phyloP scores from a whole-genome alignment of 1,139 yeast species.

The Pichia sp. region DNA sequence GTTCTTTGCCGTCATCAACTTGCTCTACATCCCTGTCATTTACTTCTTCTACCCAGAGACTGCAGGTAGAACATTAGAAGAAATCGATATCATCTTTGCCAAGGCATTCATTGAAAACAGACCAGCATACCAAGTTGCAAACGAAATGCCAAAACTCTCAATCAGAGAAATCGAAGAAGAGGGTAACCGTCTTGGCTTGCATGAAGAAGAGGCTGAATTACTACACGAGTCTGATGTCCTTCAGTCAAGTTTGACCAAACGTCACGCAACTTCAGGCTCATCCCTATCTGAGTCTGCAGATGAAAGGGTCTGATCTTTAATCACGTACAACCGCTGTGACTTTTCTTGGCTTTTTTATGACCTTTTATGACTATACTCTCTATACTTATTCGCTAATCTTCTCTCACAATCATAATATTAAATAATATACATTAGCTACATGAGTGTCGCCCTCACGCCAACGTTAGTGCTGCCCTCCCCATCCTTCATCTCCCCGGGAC shows the following conservation, averaged over 20 bases:
- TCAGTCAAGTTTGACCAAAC: too few species aligned
- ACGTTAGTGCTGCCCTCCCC: conserved; percentile 77
- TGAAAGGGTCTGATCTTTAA: too few species aligned
- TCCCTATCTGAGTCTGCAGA: too few species aligned
- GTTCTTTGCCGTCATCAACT: conserved; percentile 35
- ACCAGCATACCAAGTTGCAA: conserved; percentile 46
- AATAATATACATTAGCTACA: conserved; percentile 28
- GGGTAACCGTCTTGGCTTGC: conserved; percentile 42
- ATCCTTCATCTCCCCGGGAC: conserved; percentile 87
- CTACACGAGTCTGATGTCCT: neutral
- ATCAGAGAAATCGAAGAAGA: conserved; percentile 41
- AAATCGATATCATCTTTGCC: conserved; percentile 50
- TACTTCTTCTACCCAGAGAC: conserved; percentile 67
- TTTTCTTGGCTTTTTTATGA: neutral
- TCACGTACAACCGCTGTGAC: too few species aligned
- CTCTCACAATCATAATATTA: neutral
- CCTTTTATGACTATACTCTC: conserved; percentile 15
- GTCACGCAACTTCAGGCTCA: too few species aligned
- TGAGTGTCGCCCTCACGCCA: conserved; percentile 65
- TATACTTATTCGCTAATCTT: neutral
- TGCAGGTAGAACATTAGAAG: conserved; percentile 55
- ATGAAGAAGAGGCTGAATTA: conserved; percentile 30
- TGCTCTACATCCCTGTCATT: conserved; percentile 47
- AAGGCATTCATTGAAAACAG: conserved; percentile 40
- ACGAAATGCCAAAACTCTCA: conserved; percentile 41